Base-by-base conservation (phyloP, 805 yeast species). In the Metschnikowia chrysomelidarum region DNA sequence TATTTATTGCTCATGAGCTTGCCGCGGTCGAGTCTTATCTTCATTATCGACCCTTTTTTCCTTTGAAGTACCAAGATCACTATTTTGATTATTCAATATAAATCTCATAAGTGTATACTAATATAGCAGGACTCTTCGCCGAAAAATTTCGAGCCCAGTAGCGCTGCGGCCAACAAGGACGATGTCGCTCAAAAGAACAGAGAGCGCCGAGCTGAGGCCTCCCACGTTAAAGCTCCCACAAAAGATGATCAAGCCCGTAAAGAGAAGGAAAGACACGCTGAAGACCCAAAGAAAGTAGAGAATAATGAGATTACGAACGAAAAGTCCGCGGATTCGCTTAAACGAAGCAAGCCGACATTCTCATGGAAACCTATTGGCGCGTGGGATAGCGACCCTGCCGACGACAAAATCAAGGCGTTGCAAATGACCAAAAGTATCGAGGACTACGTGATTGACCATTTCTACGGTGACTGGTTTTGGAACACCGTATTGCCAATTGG, bases 381-480 rank as follows among this genome's bases (percentile, higher is more conserved):
- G 18, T 67, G 73, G 73, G 55, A 59, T 19, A 33, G 34, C 5
- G 47, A 46, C 30, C 31, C 45, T 2, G 27, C 32, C 23, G 30
- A 16, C 5, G 66, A 63, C 34, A 66, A 64, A 35, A 19, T 24
- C 22, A 38, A 49, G 10, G 43, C 56, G 5, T 53, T 63, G 40
- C 32, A 53, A 21, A 37, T 40, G n/a, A 31, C 57, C 19, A 60
- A 62, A 19, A 54, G 61, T 3, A 59, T 82, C 26, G 78, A 77
- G 51, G 65, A 73, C 12, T 85, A 80, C 45, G 76, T 85, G 24
- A 53, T 71, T 32, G 93, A 85, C 57, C 81, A 74, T 36, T 81
- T 81, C 50, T 78, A 72, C 47, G 76, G 81, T 10, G 95, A 85
- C 57, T 71, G 80, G 68, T 83, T 80, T 58, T 78, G 78, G 74